Conservation (phyloP, 2,329 filamentous ascomycete genomes). For the Fusarium succisae region DNA sequence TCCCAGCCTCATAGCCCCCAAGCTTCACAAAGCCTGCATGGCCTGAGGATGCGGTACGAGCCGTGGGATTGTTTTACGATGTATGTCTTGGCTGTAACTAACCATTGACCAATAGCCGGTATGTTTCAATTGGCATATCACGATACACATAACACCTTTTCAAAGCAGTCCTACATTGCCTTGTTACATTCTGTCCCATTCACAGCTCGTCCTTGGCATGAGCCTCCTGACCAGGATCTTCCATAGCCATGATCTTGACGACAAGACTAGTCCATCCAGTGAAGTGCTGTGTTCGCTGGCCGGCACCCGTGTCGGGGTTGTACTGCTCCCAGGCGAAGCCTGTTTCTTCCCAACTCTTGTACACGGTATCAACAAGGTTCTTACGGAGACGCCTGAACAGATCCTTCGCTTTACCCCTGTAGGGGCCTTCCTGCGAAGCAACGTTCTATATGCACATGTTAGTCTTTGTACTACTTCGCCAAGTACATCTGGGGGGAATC, state of each 20-base stretch:
- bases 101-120: conserved; percentile 1
- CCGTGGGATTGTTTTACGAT: conserved; percentile 15
- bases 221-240: conserved; percentile 63
- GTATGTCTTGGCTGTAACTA: conserved; percentile 1
- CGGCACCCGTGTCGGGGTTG: conserved; percentile 88
- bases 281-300: conserved; percentile 97
- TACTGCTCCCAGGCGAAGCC: conserved; percentile 99
- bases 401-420: conserved; percentile 72
- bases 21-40: conserved; percentile 27
- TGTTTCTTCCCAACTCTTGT: conserved; percentile 85
- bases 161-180: conserved; percentile 2
- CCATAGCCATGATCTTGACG: conserved; percentile 97
- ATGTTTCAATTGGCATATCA: conserved; percentile 1
- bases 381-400: conserved; percentile 81
- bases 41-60: conserved; percentile 20
- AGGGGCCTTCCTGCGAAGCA: conserved; percentile 72
- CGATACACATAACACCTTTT: conserved; percentile 4
- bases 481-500: conserved; percentile 47
- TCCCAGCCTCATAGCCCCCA: conserved; percentile 1
- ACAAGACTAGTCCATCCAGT: conserved; percentile 99
- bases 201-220: conserved; percentile 60
- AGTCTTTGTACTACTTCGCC: conserved; percentile 4
- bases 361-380: conserved; percentile 91
- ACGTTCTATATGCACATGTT: conserved; percentile 61
- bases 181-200: conserved; percentile 7